phyloP scores from a whole-genome alignment of 208 protist species.

The Phytomonas sp. region DNA sequence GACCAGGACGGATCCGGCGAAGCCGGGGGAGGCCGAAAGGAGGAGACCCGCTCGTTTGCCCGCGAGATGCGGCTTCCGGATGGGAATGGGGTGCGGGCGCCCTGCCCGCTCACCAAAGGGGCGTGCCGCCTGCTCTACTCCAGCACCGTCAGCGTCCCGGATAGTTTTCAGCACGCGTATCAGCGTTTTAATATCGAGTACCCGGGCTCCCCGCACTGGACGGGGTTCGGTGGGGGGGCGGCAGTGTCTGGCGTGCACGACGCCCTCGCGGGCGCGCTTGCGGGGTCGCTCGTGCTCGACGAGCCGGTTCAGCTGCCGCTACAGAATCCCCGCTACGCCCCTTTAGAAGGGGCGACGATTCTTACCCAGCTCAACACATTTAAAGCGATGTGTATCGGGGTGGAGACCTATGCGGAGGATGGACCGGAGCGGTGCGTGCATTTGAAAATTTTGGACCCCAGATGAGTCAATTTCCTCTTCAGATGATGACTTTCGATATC shows the following conservation, averaged over 20 bases:
- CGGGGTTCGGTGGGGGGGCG: slow-evolving; percentile 27
- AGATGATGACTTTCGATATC: too few relatives aligned
- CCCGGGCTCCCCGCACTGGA: slow-evolving; percentile 26
- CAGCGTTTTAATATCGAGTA: slow-evolving; percentile 20
- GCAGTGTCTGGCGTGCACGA: slow-evolving; percentile 14
- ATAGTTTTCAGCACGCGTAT: slow-evolving; percentile 18
- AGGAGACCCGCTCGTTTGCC: slow-evolving; percentile 13
- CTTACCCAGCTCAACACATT: slow-evolving; percentile 68
- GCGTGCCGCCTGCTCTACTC: slow-evolving; percentile 19
- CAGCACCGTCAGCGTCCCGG: slow-evolving; percentile 18
- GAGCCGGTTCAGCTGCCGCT: slow-evolving; percentile 20
- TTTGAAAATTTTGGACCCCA: slow-evolving; percentile 41
- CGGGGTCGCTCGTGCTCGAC: slow-evolving; percentile 15
- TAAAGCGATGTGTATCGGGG: slow-evolving; percentile 61
- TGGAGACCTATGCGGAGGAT: slow-evolving; percentile 59
- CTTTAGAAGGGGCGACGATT: slow-evolving; percentile 56
- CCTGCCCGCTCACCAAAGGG: background rate
- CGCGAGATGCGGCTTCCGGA: slow-evolving; percentile 43
- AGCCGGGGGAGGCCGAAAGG: slow-evolving; percentile 10
- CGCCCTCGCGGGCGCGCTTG: slow-evolving; percentile 19
- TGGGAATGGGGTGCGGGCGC: slow-evolving; percentile 15
- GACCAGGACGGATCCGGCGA: slow-evolving; percentile 28
- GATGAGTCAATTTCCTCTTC: slow-evolving; percentile 15
- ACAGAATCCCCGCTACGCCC: slow-evolving; percentile 27
- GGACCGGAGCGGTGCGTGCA: slow-evolving; percentile 60